Evolutionary conservation across 2,329 filamentous ascomycete genomes (phyloP), one percentile per base, ranked within the genome.

Genomic region (Fusarium abutilonis): DNA sequence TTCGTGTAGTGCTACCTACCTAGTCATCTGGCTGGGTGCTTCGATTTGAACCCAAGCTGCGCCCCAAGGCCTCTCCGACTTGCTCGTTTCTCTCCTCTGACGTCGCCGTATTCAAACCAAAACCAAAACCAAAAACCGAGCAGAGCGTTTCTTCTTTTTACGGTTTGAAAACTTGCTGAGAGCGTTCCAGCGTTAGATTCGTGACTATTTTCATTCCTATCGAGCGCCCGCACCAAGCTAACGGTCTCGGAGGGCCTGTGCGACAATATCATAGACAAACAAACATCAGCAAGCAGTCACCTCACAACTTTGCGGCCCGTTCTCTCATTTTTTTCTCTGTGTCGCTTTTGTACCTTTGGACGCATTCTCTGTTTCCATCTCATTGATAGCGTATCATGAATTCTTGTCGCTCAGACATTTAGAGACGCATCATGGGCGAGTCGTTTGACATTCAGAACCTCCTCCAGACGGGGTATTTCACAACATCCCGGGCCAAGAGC

Each of bases 381-480:
- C 40, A 41, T 47, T 56, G 59, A 59, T 47, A 56, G 29, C 43
- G 56, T 67, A 67, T 53, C 61, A 72, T 74, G 71, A 61, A 56
- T 60, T 36, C 45, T 40, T 35, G 40, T 50, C 44, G 39, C 46
- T 51, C 52, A 41, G 29, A 52, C 52, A 52, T 59, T 48, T 67
- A 64, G 54, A 66, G 56, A 56, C 56, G 53, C 73, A 78, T 64
- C 43, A 82, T 82, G 80, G 76, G 74, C 52, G 77, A 79, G 53
- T 72, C 73, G 52, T 67, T 77, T 49, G 76, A 82, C 63, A 78
- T 83, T 35, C 74, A 82, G 39, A 76, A 77, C 60, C 72, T 83
- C 59, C 76, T 85, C 34, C 73, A 79, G 63, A 81, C 79, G 64
- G 82, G 82, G 50, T 82, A 80, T 54, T 85, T 81, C 70, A 80